A percentile compares a stretch with the other conserved stretches of the same genome.
Evolutionary conservation across 75 land plant species (phyloP).

Genomic region (Pinus taeda): DNA sequence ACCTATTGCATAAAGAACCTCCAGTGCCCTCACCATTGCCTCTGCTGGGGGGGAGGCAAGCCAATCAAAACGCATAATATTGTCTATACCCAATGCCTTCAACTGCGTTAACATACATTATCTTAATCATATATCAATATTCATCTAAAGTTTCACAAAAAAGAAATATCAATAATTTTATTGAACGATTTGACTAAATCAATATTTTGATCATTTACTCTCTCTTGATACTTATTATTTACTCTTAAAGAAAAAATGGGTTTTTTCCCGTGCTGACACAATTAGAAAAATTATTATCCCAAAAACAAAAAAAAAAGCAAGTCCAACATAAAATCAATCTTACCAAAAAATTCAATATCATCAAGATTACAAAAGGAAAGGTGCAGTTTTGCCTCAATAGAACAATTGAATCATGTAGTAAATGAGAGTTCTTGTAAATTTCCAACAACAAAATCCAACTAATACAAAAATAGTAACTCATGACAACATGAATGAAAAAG

Average conservation of each 20-base stretch:
- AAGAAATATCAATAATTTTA: background rate
- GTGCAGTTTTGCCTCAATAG: background rate
- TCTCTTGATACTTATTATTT: background rate
- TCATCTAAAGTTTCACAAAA: background rate
- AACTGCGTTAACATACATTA: conserved; percentile 35
- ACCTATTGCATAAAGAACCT: conserved; percentile 81
- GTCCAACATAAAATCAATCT: background rate
- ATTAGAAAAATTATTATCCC: background rate
- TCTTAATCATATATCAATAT: background rate
- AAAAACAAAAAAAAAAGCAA: background rate
- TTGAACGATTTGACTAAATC: background rate
- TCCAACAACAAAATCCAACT: too few species aligned
- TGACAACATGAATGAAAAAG: too few species aligned
- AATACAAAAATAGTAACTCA: too few species aligned
- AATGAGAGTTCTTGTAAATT: too few species aligned
- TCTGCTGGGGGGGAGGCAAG: conserved; percentile 88
- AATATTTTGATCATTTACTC: too few species aligned
- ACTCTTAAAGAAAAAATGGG: background rate
- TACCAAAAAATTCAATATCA: background rate
- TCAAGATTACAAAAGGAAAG: background rate
- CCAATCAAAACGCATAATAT: conserved; percentile 95
- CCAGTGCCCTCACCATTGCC: conserved; percentile 90
- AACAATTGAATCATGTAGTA: too few species aligned
- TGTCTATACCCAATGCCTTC: conserved; percentile 94
- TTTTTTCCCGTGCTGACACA: background rate